Evolutionary conservation across 495 filamentous ascomycete genomes (phyloP).

Genomic region (Xylaria scruposa): DNA sequence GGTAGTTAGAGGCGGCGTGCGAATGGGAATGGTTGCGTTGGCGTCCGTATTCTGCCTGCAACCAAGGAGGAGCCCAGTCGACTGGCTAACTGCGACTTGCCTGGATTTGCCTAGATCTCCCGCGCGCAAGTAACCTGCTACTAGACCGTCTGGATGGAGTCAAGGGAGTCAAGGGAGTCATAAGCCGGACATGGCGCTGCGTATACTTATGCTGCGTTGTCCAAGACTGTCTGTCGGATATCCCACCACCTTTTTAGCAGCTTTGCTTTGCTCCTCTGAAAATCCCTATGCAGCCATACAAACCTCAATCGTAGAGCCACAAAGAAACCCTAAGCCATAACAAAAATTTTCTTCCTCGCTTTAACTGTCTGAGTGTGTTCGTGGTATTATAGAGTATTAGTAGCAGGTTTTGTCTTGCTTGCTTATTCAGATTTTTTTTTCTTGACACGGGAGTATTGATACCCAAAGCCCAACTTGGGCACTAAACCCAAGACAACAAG

Average conservation of each 20-base stretch:
- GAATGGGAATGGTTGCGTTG: slow-evolving; percentile 10
- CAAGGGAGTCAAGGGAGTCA: slow-evolving; percentile 13
- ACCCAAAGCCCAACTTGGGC: slow-evolving; percentile 31
- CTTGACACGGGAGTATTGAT: slow-evolving; percentile 14
- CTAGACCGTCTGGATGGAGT: slow-evolving; percentile 1
- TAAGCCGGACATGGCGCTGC: slow-evolving; percentile 14
- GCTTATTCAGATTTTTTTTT: slow-evolving; percentile 7
- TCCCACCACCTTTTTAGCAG: background rate
- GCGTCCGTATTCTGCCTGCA: slow-evolving; percentile 4
- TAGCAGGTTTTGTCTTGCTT: slow-evolving; percentile 23
- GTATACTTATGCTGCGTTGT: background rate
- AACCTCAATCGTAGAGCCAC: slow-evolving; percentile 7
- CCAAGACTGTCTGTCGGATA: background rate
- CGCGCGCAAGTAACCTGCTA: slow-evolving; percentile 5
- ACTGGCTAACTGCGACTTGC: slow-evolving; percentile 8
- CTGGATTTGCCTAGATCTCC: background rate
- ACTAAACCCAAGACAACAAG: slow-evolving; percentile 18
- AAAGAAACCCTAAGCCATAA: slow-evolving; percentile 1
- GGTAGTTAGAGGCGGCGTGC: background rate
- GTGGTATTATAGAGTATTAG: background rate
- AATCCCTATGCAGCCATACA: background rate
- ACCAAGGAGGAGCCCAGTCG: background rate
- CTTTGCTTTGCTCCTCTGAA: slow-evolving; percentile 5
- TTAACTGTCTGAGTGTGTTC: background rate
- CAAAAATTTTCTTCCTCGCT: slow-evolving; percentile 3